Percentiles rank a stretch among this genome's conserved stretches.
These are phyloP conservation scores for Xylaria scruposa DNA, from an alignment of 495 filamentous ascomycete species.

Conservation along the genomic window DNA sequence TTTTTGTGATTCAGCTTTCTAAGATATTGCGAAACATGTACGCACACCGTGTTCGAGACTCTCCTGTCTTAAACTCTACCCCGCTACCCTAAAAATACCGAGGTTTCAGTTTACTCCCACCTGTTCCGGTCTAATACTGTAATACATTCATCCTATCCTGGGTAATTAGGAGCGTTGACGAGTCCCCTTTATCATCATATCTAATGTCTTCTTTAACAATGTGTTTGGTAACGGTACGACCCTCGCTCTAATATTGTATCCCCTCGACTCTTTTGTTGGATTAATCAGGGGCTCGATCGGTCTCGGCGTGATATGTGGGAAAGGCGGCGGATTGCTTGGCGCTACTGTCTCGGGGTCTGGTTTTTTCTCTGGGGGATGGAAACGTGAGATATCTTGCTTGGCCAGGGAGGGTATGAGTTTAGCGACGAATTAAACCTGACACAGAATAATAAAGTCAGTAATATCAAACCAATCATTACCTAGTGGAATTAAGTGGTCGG, in stretches of 20 bases:
- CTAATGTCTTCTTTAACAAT: not conserved
- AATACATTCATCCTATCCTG: not conserved
- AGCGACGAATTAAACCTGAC: not conserved
- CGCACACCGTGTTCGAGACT: not conserved
- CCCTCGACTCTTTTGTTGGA: not conserved
- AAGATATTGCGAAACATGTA: not conserved
- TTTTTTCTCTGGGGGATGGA: not conserved
- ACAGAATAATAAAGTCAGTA: not conserved
- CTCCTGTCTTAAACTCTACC: not conserved
- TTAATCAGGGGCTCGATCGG: not conserved
- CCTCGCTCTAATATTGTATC: not conserved
- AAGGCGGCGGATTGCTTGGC: conserved; percentile 6
- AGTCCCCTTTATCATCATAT: not conserved
- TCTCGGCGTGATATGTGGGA: not conserved
- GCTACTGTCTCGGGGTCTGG: not conserved
- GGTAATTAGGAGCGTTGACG: not conserved
- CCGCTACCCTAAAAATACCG: not conserved
- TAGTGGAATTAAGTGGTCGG: not conserved
- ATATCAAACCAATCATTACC: not conserved
- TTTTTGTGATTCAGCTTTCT: not conserved
- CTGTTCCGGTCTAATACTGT: not conserved
- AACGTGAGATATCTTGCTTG: not conserved
- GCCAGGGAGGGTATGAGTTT: not conserved
- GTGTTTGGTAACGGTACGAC: not conserved
- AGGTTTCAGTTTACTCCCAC: not conserved